Base-by-base conservation (phyloP, 257 asterid species). In the Nicotiana benthamiana region DNA sequence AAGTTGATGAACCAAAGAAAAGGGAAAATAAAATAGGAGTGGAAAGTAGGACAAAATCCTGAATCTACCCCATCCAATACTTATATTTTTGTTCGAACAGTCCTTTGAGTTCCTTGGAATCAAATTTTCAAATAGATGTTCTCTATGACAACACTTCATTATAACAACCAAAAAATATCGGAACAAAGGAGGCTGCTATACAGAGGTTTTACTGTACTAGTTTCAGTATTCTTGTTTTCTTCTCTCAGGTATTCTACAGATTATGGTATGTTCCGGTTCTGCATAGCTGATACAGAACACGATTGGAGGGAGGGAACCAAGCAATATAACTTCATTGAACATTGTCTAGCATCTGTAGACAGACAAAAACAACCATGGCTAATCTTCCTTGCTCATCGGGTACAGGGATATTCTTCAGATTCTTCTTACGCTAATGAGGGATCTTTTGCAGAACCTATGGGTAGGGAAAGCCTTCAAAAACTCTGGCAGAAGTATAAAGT, bases 401-500 rank as follows among this genome's bases (percentile, higher is more conserved):
- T 91, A 17, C 87, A 92, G 2, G 95, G 98, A 10, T 94, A 92
- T 83, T 94, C 97, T 54, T 94, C 98, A n/a, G 79, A 53, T n/a
- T 86, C 54, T 48, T 83, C 32, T 52, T 92, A 94, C 30, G 90
- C 92, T 30, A 9, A 48, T 12, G 66, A 86, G 80, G 98, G 97
- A 62, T 88, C 96, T 8, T 94, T 90, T 86, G 92, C 87, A 13
- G 98, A 94, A 79, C 97, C 97, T 57, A 92, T 92, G 98, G 98
- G 98, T 20, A 86, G 90, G 83, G 92, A 90, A 3, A 88, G 86
- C 85, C 97, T 94, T 76, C 97, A 91, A 74, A 94, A 86, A 43
- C 97, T 94, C 9, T 94, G 98, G 98, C 98, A 94, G 89, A 92
- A 92, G 85, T 87, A 94, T 75, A 94, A 90, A 86, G 97, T 94